Evolutionary conservation across 306 rosid genomes (phyloP).

Genomic region (Pyrus betulifolia): DNA sequence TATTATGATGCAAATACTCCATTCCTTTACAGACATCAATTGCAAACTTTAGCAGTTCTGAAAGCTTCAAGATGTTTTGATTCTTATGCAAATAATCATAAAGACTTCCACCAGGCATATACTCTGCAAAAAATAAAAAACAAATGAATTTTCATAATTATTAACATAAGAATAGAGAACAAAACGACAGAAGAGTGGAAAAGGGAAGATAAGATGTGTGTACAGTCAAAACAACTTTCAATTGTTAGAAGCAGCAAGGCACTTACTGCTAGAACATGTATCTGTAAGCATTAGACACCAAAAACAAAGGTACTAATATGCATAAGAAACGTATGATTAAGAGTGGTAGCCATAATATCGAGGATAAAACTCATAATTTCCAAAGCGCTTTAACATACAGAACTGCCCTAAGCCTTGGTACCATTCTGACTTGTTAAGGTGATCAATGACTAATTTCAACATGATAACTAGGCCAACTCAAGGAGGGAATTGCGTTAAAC

Average conservation of each 20-base stretch:
- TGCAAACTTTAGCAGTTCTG: slow-evolving; percentile 74
- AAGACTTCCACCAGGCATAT: slow-evolving; percentile 96
- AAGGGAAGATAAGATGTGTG: background rate
- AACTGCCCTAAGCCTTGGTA: background rate
- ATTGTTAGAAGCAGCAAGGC: background rate
- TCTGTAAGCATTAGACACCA: background rate
- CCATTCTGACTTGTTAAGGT: background rate
- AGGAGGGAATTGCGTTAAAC: background rate
- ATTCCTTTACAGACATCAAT: slow-evolving; percentile 92
- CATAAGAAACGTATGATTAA: background rate
- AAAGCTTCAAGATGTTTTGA: slow-evolving; percentile 61
- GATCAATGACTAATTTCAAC: background rate
- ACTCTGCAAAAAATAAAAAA: slow-evolving; percentile 53
- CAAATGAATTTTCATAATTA: background rate
- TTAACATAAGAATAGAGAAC: background rate
- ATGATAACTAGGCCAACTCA: background rate
- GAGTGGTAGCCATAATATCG: background rate
- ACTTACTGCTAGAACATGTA: background rate
- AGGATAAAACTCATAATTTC: background rate
- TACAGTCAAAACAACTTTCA: background rate
- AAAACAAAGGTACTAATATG: background rate
- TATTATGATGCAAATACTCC: slow-evolving; percentile 82
- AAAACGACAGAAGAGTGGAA: background rate
- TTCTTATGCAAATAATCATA: slow-evolving; percentile 95
- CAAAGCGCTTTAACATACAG: background rate